phyloP scores from a whole-genome alignment of 257 asterid species.

The Nicotiana paniculata region DNA sequence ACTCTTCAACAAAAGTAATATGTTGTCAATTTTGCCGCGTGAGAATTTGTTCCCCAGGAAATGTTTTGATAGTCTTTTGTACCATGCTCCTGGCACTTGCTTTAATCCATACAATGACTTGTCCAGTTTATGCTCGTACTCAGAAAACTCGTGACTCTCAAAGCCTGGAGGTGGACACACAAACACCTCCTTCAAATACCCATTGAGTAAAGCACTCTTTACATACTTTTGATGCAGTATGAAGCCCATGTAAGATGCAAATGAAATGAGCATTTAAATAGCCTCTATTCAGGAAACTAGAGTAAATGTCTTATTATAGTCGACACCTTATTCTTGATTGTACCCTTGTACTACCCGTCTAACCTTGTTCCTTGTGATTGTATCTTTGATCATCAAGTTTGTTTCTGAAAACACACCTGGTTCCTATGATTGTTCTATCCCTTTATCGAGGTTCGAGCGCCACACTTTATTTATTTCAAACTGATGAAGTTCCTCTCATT shows the following conservation, averaged over 20 bases:
- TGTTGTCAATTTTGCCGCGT: not conserved
- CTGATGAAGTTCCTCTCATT: not conserved
- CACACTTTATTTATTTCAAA: not conserved
- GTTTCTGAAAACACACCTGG: not conserved
- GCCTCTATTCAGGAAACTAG: not conserved
- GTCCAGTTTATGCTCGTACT: constrained; percentile 1
- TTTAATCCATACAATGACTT: constrained; percentile 10
- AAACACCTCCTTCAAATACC: not conserved
- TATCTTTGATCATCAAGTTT: not conserved
- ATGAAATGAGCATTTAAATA: not conserved
- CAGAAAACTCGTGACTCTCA: not conserved
- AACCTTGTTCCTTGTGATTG: not conserved
- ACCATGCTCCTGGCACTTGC: constrained; percentile 10
- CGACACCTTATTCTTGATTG: not conserved
- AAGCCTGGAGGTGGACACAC: constrained; percentile 7
- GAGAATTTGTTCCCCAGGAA: not conserved
- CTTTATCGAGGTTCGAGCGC: not conserved
- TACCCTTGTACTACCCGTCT: not conserved
- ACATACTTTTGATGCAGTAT: not conserved
- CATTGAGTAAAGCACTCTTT: constrained; percentile 18
- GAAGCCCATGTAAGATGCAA: not conserved
- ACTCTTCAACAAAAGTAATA: not conserved
- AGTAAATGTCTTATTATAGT: not conserved
- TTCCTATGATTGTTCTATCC: not conserved
- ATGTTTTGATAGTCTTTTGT: not conserved